phyloP scores from a whole-genome alignment of 805 yeast genomes.

The Phaffomyces opuntiae region DNA sequence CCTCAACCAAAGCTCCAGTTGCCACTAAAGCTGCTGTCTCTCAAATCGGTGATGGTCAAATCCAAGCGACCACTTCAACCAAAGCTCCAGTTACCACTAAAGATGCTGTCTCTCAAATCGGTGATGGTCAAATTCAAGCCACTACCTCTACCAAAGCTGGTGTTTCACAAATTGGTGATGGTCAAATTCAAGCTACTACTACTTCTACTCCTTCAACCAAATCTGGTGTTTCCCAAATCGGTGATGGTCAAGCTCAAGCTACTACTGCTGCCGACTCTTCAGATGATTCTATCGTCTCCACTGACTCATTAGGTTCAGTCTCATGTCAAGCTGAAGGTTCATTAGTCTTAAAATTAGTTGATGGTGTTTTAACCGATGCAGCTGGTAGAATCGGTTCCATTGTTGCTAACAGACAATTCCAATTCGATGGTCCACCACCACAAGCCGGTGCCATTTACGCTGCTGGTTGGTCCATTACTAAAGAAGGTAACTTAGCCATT shows the following conservation, averaged over 20 bases:
- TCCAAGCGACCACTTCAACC: slow-evolving; percentile 10
- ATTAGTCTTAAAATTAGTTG: slow-evolving; percentile 1
- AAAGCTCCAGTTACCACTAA: slow-evolving; percentile 46
- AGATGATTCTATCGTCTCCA: background rate
- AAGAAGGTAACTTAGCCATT: slow-evolving; percentile 54
- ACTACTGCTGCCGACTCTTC: background rate
- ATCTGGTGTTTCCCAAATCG: slow-evolving; percentile 1
- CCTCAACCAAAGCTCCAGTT: slow-evolving; percentile 21
- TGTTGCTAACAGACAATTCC: slow-evolving; percentile 44
- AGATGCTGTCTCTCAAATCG: slow-evolving; percentile 1
- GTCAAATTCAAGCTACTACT: slow-evolving; percentile 4
- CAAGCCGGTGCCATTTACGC: slow-evolving; percentile 73
- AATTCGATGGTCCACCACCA: slow-evolving; percentile 82
- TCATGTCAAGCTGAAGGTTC: slow-evolving; percentile 4
- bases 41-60: slow-evolving; percentile 12
- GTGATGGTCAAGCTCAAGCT: slow-evolving; percentile 6
- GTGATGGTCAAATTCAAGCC: slow-evolving; percentile 4
- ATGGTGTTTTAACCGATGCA: slow-evolving; percentile 10
- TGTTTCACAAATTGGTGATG: slow-evolving; percentile 2
- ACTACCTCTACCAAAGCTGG: slow-evolving; percentile 2
- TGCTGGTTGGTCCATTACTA: slow-evolving; percentile 54
- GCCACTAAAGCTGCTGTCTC: slow-evolving; percentile 21
- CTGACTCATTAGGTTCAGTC: background rate
- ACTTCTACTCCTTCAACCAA: slow-evolving; percentile 1
- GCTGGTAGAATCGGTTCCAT: slow-evolving; percentile 14